Evolutionary conservation across 75 land plant species (phyloP), one percentile per base, ranked within the genome.

Genomic region (Selaginella tamariscina): DNA sequence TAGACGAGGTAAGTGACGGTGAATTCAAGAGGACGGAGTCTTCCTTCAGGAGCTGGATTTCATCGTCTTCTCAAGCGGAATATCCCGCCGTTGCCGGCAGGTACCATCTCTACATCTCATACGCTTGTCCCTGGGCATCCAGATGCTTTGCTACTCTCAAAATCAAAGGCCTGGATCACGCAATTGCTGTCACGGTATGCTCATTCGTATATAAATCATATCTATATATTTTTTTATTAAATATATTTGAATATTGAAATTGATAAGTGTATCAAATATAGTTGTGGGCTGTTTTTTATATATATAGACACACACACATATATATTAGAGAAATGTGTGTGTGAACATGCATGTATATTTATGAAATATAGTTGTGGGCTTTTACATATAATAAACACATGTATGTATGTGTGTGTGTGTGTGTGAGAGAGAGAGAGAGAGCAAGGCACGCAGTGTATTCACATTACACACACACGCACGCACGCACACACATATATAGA

Each of bases 101-200:
- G 66, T 89, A 89, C 65, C 95, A 88, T 74, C 75, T 89, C 57
- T 89, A 89, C 54, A 72, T 88, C 71, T 87, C 95, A 0, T 85
- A 81, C 74, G 90, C 91, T 29, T 89, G 95, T 32, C 95, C 95
- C 65, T 89, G 90, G 90, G 90, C 95, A 30, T 89, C 88, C 9
- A 80, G 91, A 39, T 89, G 95, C 71, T 76, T 78, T 59, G 78
- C 91, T 21, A 77, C 68, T 66, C 57, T 89, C 69, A 87, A 87
- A 71, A 80, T 89, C 62, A 89, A 89, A 68, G n/a, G 91, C 30
- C 84, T 89, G 27, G 91, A 87, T 0, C 74, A 85, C 57, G 88
- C 82, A 27, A 89, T 89, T 66, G 81, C 78, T 76, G 69, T 77
- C 69, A 67, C 95, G 75, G 88, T 85, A 70, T 49, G 31, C n/a